A percentile compares a stretch with the other conserved stretches of the same genome.
phyloP scores from a whole-genome alignment of 345 rosid genomes.

The Eucalyptus regnans region DNA sequence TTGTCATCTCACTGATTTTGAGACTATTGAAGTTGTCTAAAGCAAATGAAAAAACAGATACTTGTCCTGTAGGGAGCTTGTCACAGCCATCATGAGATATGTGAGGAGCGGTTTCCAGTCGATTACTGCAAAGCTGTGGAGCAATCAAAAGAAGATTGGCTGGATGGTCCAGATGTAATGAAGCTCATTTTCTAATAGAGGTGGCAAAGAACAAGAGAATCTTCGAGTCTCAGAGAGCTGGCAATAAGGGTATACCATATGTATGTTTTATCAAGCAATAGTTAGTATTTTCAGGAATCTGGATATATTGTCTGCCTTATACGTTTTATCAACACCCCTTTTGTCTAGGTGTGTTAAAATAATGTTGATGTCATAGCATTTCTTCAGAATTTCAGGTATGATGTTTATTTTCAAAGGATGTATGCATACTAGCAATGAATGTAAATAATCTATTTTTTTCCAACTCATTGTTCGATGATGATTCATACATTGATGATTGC shows the following conservation, averaged over 20 bases:
- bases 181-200: constrained; percentile 38
- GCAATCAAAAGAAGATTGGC: constrained; percentile 28
- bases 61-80: constrained; percentile 45
- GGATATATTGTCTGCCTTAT: background rate
- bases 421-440: background rate
- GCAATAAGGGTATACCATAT: background rate
- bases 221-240: background rate
- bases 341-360: background rate
- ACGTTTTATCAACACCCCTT: background rate
- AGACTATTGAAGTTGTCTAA: background rate
- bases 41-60: background rate
- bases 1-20: background rate
- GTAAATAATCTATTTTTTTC: background rate
- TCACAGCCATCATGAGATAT: constrained; percentile 27
- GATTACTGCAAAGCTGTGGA: constrained; percentile 41
- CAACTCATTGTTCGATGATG: background rate
- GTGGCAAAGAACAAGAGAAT: constrained; percentile 43
- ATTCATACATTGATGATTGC: background rate
- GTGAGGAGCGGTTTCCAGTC: constrained; percentile 43
- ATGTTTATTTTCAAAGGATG: background rate
- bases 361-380: background rate
- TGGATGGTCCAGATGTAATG: constrained; percentile 59
- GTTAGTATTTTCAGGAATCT: background rate
- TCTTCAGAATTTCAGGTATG: background rate
- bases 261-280: background rate